A percentile compares a stretch with the other conserved stretches of the same genome.
phyloP scores from a whole-genome alignment of 2,329 filamentous ascomycete species.

The Plenodomus biglobosus region DNA sequence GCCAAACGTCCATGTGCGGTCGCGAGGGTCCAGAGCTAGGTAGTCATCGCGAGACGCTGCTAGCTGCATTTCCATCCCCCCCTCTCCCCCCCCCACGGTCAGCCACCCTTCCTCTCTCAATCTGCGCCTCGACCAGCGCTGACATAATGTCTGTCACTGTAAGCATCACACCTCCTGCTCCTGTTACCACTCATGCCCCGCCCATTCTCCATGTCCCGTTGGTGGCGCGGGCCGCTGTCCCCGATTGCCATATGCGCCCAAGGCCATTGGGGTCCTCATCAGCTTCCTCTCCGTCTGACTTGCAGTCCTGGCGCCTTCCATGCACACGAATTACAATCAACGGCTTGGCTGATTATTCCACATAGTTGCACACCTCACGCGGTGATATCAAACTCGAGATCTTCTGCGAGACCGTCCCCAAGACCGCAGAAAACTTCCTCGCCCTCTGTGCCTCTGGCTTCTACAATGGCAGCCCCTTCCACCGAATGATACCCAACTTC shows the following conservation, averaged over 20 bases:
- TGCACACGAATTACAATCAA: background rate
- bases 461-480: slow-evolving; percentile 75
- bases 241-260: background rate
- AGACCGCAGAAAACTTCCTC: slow-evolving; percentile 90
- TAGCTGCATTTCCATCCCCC: slow-evolving; percentile 2
- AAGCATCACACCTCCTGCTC: slow-evolving; percentile 15
- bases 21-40: background rate
- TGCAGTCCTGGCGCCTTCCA: background rate
- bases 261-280: slow-evolving; percentile 4
- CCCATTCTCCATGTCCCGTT: too few species aligned
- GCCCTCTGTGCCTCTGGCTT: slow-evolving; percentile 79
- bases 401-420: slow-evolving; percentile 92
- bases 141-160: slow-evolving; percentile 53
- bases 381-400: slow-evolving; percentile 94
- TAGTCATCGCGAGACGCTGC: background rate
- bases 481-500: slow-evolving; percentile 78
- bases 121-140: slow-evolving; percentile 14
- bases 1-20: background rate
- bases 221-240: too few species aligned
- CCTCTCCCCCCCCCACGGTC: slow-evolving; percentile 3
- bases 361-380: slow-evolving; percentile 74
- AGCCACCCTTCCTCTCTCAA: slow-evolving; percentile 1
- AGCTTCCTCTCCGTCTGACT: slow-evolving; percentile 1
- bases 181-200: background rate
- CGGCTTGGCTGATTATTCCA: background rate